Conservation (phyloP, 208 protist genomes). For the Crithidia bombi region DNA sequence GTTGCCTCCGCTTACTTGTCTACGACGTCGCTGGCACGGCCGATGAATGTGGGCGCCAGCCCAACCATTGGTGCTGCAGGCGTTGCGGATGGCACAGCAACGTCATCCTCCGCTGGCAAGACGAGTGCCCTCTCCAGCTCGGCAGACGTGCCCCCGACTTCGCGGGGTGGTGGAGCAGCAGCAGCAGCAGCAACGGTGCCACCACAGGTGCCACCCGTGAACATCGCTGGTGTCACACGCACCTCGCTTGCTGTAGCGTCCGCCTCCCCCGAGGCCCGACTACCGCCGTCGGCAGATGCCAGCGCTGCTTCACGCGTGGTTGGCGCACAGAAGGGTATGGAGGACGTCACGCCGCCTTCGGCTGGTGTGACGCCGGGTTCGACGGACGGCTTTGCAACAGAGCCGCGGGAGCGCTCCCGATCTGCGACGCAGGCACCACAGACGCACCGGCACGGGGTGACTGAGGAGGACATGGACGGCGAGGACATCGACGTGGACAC, state of each 20-base stretch:
- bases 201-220: constrained; percentile 15
- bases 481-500: constrained; percentile 24
- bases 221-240: constrained; percentile 14
- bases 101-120: constrained; percentile 16
- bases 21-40: constrained; percentile 20
- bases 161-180: constrained; percentile 3
- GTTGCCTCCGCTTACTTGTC: constrained; percentile 13
- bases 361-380: constrained; percentile 5
- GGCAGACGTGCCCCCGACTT: constrained; percentile 19
- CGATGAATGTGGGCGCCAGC: constrained; percentile 26
- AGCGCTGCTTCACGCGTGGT: background rate
- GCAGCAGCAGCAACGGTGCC: background rate
- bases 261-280: background rate
- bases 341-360: background rate
- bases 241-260: background rate
- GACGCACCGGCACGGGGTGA: constrained; percentile 28
- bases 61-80: constrained; percentile 3
- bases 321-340: no score
- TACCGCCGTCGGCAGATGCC: background rate
- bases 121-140: constrained; percentile 15
- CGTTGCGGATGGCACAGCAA: background rate
- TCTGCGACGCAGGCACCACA: constrained; percentile 31
- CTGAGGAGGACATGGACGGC: background rate
- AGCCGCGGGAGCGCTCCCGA: constrained; percentile 18
- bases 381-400: background rate